phyloP scores from a whole-genome alignment of 139 green algal genomes.

The Chlorokybus atmophyticus region DNA sequence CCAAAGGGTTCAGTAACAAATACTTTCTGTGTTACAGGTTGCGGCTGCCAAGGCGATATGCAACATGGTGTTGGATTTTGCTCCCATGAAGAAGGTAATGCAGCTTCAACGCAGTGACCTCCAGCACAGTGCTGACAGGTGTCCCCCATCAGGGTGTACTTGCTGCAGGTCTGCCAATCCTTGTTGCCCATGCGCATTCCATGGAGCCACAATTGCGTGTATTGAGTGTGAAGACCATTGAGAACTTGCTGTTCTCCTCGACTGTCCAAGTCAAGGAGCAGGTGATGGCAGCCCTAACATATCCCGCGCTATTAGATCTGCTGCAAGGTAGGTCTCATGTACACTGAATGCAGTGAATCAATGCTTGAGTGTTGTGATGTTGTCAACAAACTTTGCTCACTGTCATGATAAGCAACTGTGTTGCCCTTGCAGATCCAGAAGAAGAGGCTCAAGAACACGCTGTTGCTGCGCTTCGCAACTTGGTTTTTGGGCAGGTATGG shows the following conservation, averaged over 20 bases:
- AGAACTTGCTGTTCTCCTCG: slow-evolving; percentile 46
- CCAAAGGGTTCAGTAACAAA: too few relatives aligned
- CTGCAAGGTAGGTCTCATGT: slow-evolving; percentile 27
- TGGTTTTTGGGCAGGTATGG: slow-evolving; percentile 11
- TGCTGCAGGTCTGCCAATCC: slow-evolving; percentile 26
- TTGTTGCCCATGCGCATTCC: slow-evolving; percentile 33
- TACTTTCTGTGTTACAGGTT: too few relatives aligned
- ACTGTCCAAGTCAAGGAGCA: background rate
- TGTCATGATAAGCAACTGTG: too few relatives aligned
- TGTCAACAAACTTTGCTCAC: too few relatives aligned
- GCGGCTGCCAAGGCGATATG: slow-evolving; percentile 43
- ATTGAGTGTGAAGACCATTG: slow-evolving; percentile 56
- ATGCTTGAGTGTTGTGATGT: too few relatives aligned
- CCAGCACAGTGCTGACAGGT: too few relatives aligned
- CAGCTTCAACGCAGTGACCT: too few relatives aligned
- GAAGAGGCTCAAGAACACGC: slow-evolving; percentile 36
- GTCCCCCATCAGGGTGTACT: too few relatives aligned
- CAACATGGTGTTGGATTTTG: slow-evolving; percentile 74
- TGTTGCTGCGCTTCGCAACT: slow-evolving; percentile 21
- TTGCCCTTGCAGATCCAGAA: slow-evolving; percentile 39
- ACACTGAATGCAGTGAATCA: too few relatives aligned
- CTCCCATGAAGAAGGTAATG: background rate
- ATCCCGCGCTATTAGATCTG: slow-evolving; percentile 33
- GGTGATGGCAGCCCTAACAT: slow-evolving; percentile 36
- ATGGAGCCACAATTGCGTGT: slow-evolving; percentile 38